Evolutionary conservation across 257 asterid species (phyloP), one percentile per base, ranked within the genome.

Genomic region (Phtheirospermum japonicum): DNA sequence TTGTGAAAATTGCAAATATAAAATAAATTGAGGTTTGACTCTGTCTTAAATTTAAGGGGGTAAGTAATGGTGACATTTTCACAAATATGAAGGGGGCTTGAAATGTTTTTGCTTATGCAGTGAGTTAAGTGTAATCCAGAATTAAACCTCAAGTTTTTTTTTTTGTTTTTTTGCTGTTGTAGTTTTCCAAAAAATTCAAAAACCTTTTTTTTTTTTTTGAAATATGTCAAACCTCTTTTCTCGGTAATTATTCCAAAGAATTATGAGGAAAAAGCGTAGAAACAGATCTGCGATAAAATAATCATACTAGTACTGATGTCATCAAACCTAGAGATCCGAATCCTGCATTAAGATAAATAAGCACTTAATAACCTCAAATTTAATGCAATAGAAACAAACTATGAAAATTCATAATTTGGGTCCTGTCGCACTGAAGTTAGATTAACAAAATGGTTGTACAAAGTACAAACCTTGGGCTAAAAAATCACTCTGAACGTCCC

Each of bases 401-500:
- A 1, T 1, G 4, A 12, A 11, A 39, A 39, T 33, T 33, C 39
- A 33, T 33, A 23, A 23, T 23, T 23, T 23, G 9, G 39, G 6
- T 19, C 28, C 32, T 20, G 32, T 6, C 42, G 8, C 3, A 7
- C 4, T 16, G 11, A 42, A 42, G 8, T 12, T 42, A 42, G 49
- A 62, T 51, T 18, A 34, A 31, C 57, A 39, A 12, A 36, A 17
- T 57, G 45, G 64, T 30, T 18, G 17, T 16, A 7, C 76, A 63
- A 18, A 70, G 17, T 16, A 7, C 14, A 42, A 40, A 85, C 99
- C 99, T 89, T 93, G 99, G 52, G 97, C 99, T 67, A 93, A 68
- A 70, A 93, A 87, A 75, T 93, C 99, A 81, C 99, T 93, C 68
- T 93, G 99, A 51, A 93, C 99, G 68, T 93, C 97, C 19, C 99